These are phyloP conservation scores for Vaccinium vitisidaea DNA, from an alignment of 148 eudicot species.

Conservation along the genomic window DNA sequence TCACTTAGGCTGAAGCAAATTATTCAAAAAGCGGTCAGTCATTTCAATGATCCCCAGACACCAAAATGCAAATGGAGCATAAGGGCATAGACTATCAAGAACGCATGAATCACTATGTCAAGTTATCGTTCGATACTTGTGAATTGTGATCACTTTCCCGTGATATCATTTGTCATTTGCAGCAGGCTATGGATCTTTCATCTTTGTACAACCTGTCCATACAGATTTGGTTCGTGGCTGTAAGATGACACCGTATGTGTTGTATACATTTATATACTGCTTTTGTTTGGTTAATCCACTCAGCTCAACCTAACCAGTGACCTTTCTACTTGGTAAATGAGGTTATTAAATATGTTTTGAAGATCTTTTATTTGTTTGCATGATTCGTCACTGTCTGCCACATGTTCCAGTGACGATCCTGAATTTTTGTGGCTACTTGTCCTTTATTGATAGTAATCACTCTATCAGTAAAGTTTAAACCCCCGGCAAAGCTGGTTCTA, in stretches of 20 bases:
- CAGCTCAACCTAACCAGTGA: not conserved
- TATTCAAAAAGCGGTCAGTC: not conserved
- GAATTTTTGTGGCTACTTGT: not conserved
- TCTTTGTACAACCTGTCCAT: not conserved
- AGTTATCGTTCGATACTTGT: not conserved
- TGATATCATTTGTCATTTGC: not conserved
- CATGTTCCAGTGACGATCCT: not conserved
- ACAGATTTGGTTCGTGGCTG: not conserved
- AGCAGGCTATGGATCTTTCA: not conserved
- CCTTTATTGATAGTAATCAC: not conserved
- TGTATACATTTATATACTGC: not conserved
- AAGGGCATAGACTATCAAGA: no score
- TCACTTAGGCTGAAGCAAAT: not conserved
- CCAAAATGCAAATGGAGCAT: no score
- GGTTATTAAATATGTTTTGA: no score
- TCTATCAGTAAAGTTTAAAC: not conserved
- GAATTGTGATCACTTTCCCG: not conserved
- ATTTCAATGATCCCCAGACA: not conserved
- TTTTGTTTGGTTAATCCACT: slow-evolving; percentile 7
- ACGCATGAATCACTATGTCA: not conserved
- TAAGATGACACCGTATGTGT: not conserved
- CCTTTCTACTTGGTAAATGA: not conserved
- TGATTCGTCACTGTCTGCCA: not conserved
- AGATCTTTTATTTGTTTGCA: not conserved
- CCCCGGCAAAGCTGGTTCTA: not conserved